These are phyloP conservation scores for Nicotiana tabacum DNA, from an alignment of 257 asterid species.

Conservation along the genomic window DNA sequence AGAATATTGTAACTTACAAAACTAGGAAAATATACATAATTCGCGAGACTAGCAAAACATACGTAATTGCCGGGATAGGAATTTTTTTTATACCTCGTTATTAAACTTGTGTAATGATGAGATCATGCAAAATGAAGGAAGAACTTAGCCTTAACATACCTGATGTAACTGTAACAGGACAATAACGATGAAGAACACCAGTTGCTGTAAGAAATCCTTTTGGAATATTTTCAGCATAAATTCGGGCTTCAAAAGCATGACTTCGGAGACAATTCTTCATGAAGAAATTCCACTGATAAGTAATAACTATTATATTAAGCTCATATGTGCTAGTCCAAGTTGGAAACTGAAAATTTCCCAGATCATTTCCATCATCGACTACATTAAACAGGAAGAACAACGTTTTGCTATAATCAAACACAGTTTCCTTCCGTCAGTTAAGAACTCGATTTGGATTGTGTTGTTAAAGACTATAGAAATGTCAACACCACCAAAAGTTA, in stretches of 20 bases:
- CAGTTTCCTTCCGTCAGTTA: neutral
- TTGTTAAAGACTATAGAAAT: neutral
- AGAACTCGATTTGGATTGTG: neutral
- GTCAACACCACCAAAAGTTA: neutral
- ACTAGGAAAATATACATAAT: too few relatives aligned
- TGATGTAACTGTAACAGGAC: conserved; percentile 71
- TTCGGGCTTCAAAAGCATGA: conserved; percentile 98
- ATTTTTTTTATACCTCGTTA: too few relatives aligned
- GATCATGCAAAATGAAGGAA: too few relatives aligned
- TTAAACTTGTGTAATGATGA: too few relatives aligned
- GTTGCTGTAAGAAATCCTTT: conserved; percentile 99
- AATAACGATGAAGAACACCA: conserved; percentile 89
- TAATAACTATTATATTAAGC: neutral
- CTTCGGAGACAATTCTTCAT: neutral
- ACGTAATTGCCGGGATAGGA: too few relatives aligned
- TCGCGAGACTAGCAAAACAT: too few relatives aligned
- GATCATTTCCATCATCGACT: neutral
- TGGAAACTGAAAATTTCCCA: neutral
- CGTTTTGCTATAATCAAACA: neutral
- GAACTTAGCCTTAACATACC: neutral
- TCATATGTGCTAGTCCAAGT: neutral
- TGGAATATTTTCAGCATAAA: conserved; percentile 95
- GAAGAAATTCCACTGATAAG: neutral
- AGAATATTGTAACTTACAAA: too few relatives aligned
- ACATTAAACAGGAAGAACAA: neutral